Conservation (phyloP, 2,329 filamentous ascomycete species). For the Lojkania enalia region DNA sequence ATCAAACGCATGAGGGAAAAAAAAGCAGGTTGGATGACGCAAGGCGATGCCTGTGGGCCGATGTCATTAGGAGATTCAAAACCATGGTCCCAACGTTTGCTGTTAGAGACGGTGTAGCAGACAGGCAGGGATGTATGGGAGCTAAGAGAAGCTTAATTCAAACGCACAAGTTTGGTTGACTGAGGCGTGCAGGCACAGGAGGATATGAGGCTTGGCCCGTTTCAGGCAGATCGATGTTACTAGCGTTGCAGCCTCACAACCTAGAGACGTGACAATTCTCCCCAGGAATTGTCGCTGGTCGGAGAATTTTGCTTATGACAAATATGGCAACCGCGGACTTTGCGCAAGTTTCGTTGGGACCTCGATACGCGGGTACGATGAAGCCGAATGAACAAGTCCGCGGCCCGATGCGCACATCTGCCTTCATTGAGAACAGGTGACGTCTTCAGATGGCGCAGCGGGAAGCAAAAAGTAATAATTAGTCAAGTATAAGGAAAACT, state of each 20-base stretch:
- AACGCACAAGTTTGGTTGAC: conserved; percentile 44
- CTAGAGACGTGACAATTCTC: conserved; percentile 9
- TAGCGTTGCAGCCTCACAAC: conserved; percentile 9
- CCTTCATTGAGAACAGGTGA: no score
- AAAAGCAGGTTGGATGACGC: conserved; percentile 22
- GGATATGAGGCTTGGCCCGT: conserved; percentile 37
- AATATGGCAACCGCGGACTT: conserved; percentile 2
- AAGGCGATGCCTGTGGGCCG: conserved; percentile 22
- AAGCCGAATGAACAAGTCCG: not conserved
- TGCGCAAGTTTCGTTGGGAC: conserved; percentile 8
- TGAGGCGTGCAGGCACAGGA: conserved; percentile 27
- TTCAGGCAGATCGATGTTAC: conserved; percentile 30
- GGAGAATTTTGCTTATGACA: conserved; percentile 3
- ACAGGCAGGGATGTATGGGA: conserved; percentile 23
- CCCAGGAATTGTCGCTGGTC: conserved; percentile 1
- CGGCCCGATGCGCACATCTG: no score
- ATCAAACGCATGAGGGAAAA: conserved; percentile 37
- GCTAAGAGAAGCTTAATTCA: conserved; percentile 29
- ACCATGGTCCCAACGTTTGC: conserved; percentile 33
- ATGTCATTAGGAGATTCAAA: conserved; percentile 22
- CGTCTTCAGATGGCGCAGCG: no score
- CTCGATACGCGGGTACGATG: not conserved
- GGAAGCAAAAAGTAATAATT: no score
- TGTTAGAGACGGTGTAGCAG: conserved; percentile 43
- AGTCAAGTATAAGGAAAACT: no score